Conservation (phyloP, 2,329 filamentous ascomycete species). For the Microdochium paspali region DNA sequence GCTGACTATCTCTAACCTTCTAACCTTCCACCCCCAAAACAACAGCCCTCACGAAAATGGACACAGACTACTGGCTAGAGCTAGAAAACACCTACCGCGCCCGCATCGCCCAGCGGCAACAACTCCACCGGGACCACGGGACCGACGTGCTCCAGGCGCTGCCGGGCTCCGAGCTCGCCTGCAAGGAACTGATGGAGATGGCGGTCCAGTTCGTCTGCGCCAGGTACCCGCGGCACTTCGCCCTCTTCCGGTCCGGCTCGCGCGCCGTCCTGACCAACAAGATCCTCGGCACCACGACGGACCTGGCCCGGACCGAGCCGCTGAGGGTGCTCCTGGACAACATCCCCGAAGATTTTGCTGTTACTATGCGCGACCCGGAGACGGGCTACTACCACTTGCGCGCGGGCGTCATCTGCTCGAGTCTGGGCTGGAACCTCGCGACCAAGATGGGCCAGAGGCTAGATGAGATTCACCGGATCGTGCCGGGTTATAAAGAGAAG, state of each 20-base stretch:
- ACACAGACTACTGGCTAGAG: conserved; percentile 84
- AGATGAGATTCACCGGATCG: conserved; percentile 60
- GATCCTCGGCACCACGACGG: conserved; percentile 53
- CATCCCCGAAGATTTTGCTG: conserved; percentile 75
- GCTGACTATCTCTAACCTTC: background rate
- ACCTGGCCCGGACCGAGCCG: conserved; percentile 53
- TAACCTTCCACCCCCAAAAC: no score
- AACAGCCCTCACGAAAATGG: conserved; percentile 65
- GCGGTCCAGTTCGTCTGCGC: conserved; percentile 67
- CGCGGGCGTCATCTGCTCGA: conserved; percentile 69
- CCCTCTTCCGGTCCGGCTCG: conserved; percentile 32
- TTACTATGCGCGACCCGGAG: conserved; percentile 61
- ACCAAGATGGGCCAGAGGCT: conserved; percentile 65
- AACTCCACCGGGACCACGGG: conserved; percentile 54
- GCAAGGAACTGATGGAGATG: conserved; percentile 86
- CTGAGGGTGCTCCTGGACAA: conserved; percentile 66
- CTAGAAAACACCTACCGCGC: conserved; percentile 63
- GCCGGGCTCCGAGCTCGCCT: conserved; percentile 68
- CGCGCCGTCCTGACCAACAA: conserved; percentile 51
- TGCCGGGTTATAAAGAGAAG: conserved; percentile 81
- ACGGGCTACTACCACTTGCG: conserved; percentile 67
- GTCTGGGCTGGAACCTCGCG: conserved; percentile 69
- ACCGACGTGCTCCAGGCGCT: conserved; percentile 55
- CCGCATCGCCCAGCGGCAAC: conserved; percentile 59
- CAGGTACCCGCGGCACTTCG: conserved; percentile 70